Base-by-base conservation (phyloP, 805 yeast genomes). In the Yarrowia keelungensis region DNA sequence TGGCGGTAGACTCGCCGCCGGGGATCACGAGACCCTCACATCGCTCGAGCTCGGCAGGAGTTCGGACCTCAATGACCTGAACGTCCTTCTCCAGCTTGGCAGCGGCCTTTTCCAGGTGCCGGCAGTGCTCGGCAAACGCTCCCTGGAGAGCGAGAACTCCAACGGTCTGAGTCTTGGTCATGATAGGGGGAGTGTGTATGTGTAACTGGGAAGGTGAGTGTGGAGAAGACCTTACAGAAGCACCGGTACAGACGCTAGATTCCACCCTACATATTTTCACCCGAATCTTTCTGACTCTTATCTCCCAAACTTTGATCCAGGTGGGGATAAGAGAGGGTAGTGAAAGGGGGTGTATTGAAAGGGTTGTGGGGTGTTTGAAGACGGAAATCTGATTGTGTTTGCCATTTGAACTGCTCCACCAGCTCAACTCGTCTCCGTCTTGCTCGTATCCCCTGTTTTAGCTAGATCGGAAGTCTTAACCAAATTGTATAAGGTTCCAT, bases 141-240 rank as follows among this genome's bases (percentile, higher is more conserved):
- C 96, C 96, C 75, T 90, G 96, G 19, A 90, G 81, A 0, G 94
- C 90, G 66, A 90, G 77, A 0, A 90, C 92, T 3, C 96, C 96
- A 11, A 90, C 81, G 3, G 74, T 75, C 9, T 71, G 61, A 12
- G 71, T 19, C 41, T 47, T 38, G 19, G 68, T 68, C 62, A 69
- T 68, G 49, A 70, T 71, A 32, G 42, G 2, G 26, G 7, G 3
- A 19, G 36, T 19, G 36, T 14, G n/a, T 35, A 41, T 35, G 22
- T 15, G 22, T 26, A 38, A 12, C 12, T 26, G 54, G n/a, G 15
- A 22, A 22, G n/a, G 22, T 35, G 35, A 36, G 58, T 10, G 26
- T 42, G 43, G 42, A 39, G 58, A 51, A 51, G 58, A 35, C 26
- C 14, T 19, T 26, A 26, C 15, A 9, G 38, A 10, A 32, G 39